phyloP scores from a whole-genome alignment of 306 rosid genomes.

The Citrullus colocynthis region DNA sequence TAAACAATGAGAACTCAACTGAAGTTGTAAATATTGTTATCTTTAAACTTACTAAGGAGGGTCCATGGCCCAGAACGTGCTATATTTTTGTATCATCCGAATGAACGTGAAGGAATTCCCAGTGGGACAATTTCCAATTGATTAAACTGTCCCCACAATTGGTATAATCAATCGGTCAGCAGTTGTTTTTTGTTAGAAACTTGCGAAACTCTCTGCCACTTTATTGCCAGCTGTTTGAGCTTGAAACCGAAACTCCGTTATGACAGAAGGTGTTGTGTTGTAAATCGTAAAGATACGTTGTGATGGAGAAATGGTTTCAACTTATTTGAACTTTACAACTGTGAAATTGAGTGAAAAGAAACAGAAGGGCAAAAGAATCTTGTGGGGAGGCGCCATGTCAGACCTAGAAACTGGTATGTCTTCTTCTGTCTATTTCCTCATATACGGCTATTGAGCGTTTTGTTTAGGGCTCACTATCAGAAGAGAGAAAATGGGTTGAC shows the following conservation, averaged over 20 bases:
- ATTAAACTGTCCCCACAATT: no score
- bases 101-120: not conserved
- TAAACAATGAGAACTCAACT: not conserved
- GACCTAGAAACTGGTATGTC: constrained; percentile 11
- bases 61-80: not conserved
- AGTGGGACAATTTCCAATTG: not conserved
- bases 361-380: constrained; percentile 12
- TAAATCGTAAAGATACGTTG: no score
- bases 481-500: not conserved
- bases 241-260: constrained; percentile 11
- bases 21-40: not conserved
- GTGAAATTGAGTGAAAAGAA: constrained; percentile 7
- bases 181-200: not conserved
- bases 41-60: not conserved
- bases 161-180: not conserved
- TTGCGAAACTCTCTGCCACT: not conserved
- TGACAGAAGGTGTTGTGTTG: constrained; percentile 5
- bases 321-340: constrained; percentile 16
- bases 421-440: not conserved
- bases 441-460: not conserved
- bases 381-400: not conserved
- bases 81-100: not conserved
- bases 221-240: constrained; percentile 3
- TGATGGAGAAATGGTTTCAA: constrained; percentile 4
- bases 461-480: not conserved